Conservation (phyloP, 495 filamentous ascomycete genomes). For the Bacidia rubella region DNA sequence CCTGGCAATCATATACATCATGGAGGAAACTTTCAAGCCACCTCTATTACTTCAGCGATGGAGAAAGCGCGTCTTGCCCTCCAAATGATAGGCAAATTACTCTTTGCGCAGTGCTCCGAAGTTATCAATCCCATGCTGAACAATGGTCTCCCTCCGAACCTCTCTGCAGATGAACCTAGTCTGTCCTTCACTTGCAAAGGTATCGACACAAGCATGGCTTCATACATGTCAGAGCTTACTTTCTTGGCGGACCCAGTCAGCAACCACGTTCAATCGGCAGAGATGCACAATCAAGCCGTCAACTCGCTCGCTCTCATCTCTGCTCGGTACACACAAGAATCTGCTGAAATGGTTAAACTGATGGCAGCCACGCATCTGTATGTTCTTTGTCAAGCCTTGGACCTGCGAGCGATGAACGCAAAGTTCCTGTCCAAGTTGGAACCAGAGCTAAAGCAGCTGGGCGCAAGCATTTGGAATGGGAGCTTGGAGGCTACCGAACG, state of each 20-base stretch:
- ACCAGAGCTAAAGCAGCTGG: neutral
- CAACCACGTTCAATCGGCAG: constrained; percentile 41
- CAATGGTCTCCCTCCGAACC: constrained; percentile 45
- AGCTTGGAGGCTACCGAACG: neutral
- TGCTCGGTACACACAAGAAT: constrained; percentile 39
- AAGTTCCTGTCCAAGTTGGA: neutral
- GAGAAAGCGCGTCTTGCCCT: constrained; percentile 40
- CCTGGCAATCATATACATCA: constrained; percentile 27
- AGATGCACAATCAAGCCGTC: constrained; percentile 45
- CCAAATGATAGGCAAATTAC: constrained; percentile 42
- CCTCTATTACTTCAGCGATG: constrained; percentile 43
- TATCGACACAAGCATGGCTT: constrained; percentile 47
- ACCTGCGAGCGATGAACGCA: neutral
- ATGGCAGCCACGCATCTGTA: neutral
- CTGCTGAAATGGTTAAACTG: constrained; percentile 36
- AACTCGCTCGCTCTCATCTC: constrained; percentile 47
- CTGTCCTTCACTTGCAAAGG: constrained; percentile 45
- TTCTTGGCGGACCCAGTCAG: constrained; percentile 43
- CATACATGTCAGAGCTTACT: constrained; percentile 44
- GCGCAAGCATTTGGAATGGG: neutral
- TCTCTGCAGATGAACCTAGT: constrained; percentile 43
- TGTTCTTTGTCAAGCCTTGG: neutral
- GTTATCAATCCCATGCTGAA: constrained; percentile 40
- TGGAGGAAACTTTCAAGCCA: constrained; percentile 52
- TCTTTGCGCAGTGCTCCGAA: constrained; percentile 44